Base-by-base conservation (phyloP, 192 early-diverging fungal species). In the Coemansia guatemalensis region DNA sequence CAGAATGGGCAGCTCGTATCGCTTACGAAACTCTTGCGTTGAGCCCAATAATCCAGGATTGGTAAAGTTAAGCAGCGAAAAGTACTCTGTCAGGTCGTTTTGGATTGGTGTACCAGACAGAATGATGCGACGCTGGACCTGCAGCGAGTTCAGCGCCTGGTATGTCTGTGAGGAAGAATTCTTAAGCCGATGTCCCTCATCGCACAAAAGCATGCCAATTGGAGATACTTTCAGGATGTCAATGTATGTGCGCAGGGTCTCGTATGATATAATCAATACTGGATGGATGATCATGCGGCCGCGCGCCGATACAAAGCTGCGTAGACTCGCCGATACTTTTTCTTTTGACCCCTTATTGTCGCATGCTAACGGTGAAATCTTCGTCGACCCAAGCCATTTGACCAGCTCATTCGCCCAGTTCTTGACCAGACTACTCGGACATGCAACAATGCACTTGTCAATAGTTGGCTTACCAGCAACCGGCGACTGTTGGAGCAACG, bases 351-450 rank as follows among this genome's bases (percentile, higher is more conserved):
- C 92, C 62, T 94, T 94, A 63, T 89, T 88, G 60, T 99, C 96
- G 71, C 95, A 94, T 0, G 91, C 90, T 60, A 93, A 80, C 5
- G 95, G 92, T 49, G 86, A 84, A 21, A 99, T 92, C 41, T 91
- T 84, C 8, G 71, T 83, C 2, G 87, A 80, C 5, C 96, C 95
- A 0, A 99, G 84, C 96, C 95, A 98, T 68, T 98, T 99, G 53
- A 88, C 84, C 67, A 98, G 66, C 83, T 99, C 98, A 68, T 99
- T 99, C 17, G 90, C 95, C 98, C 98, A 99, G 70, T 99, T 99
- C 69, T 87, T 89, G 7, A 99, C 98, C 44, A 99, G 83, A 67
- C 87, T 90, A 30, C 91, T 95, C 0, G 98, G 98, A 64, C 98
- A 99, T 8, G 89, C 95, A 44, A 99, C 95, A 61, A 99, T 96